These are phyloP conservation scores for Podospora appendiculata DNA, from an alignment of 495 filamentous ascomycete species.

Conservation along the genomic window DNA sequence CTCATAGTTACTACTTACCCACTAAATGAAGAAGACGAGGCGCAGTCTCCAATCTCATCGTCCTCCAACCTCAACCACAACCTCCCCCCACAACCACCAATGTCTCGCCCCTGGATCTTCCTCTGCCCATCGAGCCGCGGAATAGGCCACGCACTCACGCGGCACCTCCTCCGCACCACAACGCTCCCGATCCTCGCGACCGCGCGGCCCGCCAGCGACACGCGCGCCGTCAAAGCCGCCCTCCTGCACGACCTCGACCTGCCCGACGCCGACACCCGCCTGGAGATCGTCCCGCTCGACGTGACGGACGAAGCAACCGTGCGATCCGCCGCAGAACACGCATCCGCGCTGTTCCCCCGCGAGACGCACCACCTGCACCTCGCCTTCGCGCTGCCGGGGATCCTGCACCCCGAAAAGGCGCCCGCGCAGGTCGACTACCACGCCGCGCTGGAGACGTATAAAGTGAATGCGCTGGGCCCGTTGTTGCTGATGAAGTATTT, in stretches of 20 bases:
- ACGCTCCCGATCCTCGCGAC: slow-evolving; percentile 63
- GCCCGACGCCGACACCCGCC: slow-evolving; percentile 9
- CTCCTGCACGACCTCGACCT: neutral
- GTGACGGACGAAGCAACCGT: slow-evolving; percentile 44
- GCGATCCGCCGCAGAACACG: slow-evolving; percentile 28
- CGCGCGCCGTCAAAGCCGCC: slow-evolving; percentile 4
- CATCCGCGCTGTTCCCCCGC: slow-evolving; percentile 39
- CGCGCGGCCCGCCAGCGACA: slow-evolving; percentile 41
- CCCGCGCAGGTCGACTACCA: slow-evolving; percentile 52
- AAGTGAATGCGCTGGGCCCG: slow-evolving; percentile 65
- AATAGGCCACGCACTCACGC: slow-evolving; percentile 63
- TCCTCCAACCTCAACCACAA: too few relatives aligned
- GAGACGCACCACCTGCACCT: slow-evolving; percentile 53
- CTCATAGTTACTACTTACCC: too few relatives aligned
- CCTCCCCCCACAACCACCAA: neutral
- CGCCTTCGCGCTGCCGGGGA: slow-evolving; percentile 61
- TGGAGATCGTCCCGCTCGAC: slow-evolving; percentile 22
- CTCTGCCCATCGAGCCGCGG: slow-evolving; percentile 65
- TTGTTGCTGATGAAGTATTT: slow-evolving; percentile 73
- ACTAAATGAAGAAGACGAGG: too few relatives aligned
- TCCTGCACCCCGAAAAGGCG: slow-evolving; percentile 67
- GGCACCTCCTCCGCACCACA: slow-evolving; percentile 57
- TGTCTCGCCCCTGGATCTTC: slow-evolving; percentile 33
- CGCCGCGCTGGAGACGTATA: slow-evolving; percentile 52
- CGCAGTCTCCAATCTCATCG: too few relatives aligned